These are phyloP conservation scores for Poa pratensis DNA, from an alignment of 176 grass and related monocot species.

Conservation along the genomic window DNA sequence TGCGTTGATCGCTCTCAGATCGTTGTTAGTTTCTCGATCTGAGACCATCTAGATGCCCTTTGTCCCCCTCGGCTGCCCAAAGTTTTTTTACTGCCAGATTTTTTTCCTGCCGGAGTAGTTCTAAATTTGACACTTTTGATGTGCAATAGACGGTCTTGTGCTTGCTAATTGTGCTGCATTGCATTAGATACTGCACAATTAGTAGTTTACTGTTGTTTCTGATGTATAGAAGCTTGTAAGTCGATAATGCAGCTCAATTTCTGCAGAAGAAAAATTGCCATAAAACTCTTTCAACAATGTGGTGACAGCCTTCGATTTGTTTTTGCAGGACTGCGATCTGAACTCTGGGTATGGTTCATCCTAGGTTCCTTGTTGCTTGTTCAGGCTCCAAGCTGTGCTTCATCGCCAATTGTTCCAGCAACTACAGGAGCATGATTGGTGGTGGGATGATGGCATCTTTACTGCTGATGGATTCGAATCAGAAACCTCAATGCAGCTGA, in stretches of 20 bases:
- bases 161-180: constrained; percentile 42
- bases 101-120: neutral
- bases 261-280: neutral
- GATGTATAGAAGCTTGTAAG: neutral
- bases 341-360: constrained; percentile 44
- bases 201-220: neutral
- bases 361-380: constrained; percentile 53
- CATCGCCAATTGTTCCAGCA: constrained; percentile 39
- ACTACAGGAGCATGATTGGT: constrained; percentile 43
- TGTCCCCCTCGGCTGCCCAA: neutral
- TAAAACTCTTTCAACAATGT: constrained; percentile 18
- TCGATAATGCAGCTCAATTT: neutral
- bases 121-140: neutral
- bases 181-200: neutral
- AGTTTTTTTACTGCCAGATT: neutral
- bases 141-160: neutral
- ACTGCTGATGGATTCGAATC: constrained; percentile 26
- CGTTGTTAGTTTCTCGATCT: constrained; percentile 12
- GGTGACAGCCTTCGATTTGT: constrained; percentile 18
- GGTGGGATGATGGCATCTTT: constrained; percentile 17
- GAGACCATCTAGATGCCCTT: neutral
- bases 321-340: constrained; percentile 40
- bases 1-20: neutral
- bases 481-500: constrained; percentile 40
- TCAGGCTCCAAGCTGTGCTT: constrained; percentile 54